Conservation (phyloP, 352 stramenopile genomes). For the Pythium guiyangense region DNA sequence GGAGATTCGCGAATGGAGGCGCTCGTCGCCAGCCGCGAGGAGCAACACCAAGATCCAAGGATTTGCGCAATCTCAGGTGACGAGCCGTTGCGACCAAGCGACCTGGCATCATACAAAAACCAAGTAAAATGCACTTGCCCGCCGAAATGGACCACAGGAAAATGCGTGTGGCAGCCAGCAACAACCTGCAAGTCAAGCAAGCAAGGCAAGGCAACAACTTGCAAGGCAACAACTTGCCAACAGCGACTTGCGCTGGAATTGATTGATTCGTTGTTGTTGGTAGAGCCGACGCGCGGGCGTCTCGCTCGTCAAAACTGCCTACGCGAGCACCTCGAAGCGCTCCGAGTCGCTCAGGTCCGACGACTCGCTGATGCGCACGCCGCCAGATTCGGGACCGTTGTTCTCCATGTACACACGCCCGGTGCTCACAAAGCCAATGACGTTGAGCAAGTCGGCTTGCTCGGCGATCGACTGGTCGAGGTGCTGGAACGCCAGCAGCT, state of each 20-base stretch:
- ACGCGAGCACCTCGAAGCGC: conserved; percentile 62
- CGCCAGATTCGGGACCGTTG: conserved; percentile 28
- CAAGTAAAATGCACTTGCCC: conserved; percentile 10
- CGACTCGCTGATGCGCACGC: conserved; percentile 63
- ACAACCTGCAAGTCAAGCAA: not conserved
- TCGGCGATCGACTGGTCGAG: conserved; percentile 75
- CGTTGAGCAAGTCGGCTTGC: conserved; percentile 68
- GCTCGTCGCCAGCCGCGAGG: no score
- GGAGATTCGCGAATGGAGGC: not conserved
- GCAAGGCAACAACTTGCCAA: no score
- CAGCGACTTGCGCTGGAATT: not conserved
- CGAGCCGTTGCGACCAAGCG: conserved; percentile 3
- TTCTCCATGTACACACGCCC: conserved; percentile 76
- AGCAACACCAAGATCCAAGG: not conserved
- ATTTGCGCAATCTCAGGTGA: conserved; percentile 2
- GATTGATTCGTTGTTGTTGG: no score
- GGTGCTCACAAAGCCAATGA: conserved; percentile 72
- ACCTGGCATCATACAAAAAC: conserved; percentile 19
- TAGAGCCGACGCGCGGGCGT: no score
- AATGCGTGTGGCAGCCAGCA: conserved; percentile 8
- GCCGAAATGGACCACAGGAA: conserved; percentile 6
- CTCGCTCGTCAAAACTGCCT: not conserved
- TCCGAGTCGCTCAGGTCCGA: conserved; percentile 44
- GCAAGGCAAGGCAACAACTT: no score
- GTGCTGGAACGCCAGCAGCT: conserved; percentile 59